phyloP scores from a whole-genome alignment of 1,284 basidiomycete genomes.

The Naganishia sp. region DNA sequence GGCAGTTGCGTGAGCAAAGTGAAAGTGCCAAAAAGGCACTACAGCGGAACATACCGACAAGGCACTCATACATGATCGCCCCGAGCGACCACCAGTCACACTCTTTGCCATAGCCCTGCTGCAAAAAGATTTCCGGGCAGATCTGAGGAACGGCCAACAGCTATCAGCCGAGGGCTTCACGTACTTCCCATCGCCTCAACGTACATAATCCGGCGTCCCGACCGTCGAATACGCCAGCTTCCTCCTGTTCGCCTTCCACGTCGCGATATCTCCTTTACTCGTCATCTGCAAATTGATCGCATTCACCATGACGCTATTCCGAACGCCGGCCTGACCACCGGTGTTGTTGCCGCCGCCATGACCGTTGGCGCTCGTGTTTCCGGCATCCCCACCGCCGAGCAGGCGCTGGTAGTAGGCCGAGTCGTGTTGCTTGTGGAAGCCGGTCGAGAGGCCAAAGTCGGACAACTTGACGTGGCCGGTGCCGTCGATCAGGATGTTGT shows the following conservation, averaged over 20 bases:
- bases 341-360: constrained; percentile 38
- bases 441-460: constrained; percentile 92
- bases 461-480: constrained; percentile 92
- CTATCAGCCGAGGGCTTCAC: neutral
- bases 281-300: constrained; percentile 94
- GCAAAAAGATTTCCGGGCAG: constrained; percentile 95
- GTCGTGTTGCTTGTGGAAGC: constrained; percentile 92
- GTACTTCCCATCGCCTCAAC: constrained; percentile 17
- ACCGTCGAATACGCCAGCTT: constrained; percentile 98
- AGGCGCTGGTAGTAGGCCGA: constrained; percentile 92
- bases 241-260: constrained; percentile 97
- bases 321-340: constrained; percentile 48
- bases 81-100: constrained; percentile 98
- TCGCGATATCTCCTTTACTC: constrained; percentile 88
- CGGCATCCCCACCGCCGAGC: constrained; percentile 61
- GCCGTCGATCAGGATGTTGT: constrained; percentile 95
- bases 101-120: constrained; percentile 97
- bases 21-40: neutral
- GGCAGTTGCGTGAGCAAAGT: neutral
- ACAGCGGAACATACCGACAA: constrained; percentile 63
- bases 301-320: constrained; percentile 94
- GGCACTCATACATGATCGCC: constrained; percentile 98
- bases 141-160: constrained; percentile 57
- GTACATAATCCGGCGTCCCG: constrained; percentile 90
- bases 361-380: constrained; percentile 35